Conservation (phyloP, 139 green algal species). For the Chlamydomonas eustigma region DNA sequence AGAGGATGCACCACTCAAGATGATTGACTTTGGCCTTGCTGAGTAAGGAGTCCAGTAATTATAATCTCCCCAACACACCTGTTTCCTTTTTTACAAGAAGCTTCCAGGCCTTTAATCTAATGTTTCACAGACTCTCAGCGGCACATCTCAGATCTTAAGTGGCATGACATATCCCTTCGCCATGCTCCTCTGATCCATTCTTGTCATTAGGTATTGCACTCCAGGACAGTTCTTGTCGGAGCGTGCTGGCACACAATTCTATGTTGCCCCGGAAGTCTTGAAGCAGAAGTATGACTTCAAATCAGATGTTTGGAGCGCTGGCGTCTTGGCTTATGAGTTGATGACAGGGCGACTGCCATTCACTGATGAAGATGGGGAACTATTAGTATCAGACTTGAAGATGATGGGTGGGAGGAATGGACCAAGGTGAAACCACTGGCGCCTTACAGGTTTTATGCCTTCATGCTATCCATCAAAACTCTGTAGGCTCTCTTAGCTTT, state of each 20-base stretch:
- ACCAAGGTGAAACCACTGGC: too few species aligned
- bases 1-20: constrained; percentile 55
- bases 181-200: neutral
- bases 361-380: neutral
- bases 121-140: too few species aligned
- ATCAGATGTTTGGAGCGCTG: constrained; percentile 71
- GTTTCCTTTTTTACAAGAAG: too few species aligned
- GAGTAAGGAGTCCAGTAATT: too few species aligned
- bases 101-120: too few species aligned
- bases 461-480: too few species aligned
- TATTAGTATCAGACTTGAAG: neutral
- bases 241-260: neutral
- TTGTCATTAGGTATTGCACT: constrained; percentile 12
- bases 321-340: constrained; percentile 63
- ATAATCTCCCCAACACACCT: too few species aligned
- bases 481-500: too few species aligned
- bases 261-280: constrained; percentile 46
- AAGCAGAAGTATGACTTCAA: constrained; percentile 48
- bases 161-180: too few species aligned
- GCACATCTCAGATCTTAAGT: too few species aligned
- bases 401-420: too few species aligned
- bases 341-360: constrained; percentile 41
- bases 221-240: constrained; percentile 7
- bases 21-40: constrained; percentile 74
- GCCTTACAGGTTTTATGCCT: too few species aligned